Base-by-base conservation (phyloP, 192 early-diverging fungal genomes). In the Chytriomyces sp. region DNA sequence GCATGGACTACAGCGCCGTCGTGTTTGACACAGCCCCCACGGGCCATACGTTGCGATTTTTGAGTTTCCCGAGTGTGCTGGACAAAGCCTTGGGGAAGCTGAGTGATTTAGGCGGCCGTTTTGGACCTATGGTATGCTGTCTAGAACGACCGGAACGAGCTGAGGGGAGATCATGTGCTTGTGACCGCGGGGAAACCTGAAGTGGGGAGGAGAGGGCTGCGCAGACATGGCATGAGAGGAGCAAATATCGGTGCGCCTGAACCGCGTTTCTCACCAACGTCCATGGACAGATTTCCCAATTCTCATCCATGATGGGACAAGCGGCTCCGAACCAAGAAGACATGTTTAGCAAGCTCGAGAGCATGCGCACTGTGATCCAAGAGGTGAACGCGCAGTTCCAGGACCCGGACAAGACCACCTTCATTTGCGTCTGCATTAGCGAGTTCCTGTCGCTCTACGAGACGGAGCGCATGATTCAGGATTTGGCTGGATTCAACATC, bases 21-120 rank as follows among this genome's bases (percentile, higher is more conserved):
- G 95, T 99, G 54, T 99, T 99, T 84, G 98, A 99, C 83, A 99
- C 98, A 28, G 98, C 98, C 4, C 98, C 98, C 5, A 99, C 98
- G 4, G 98, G 98, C 22, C 98, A 99, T 72, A 99, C 98, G 10
- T 91, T 99, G 62, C 94, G 98, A 44, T 99, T 99, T 85, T 82
- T 99, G 58, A 96, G 94, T 33, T 98, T 99, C 90, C 98, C 98
- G 2, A 91, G 89, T 32, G 94, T 99, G 3, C 77, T 99, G 53
- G 96, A 99, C 68, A 99, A 99, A 82, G 96, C 98, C 10, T 82
- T 99, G 61, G 92, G 93, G 53, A 99, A 99, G 83, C 89, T 99
- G 38, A 90, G 90, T 38, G 90, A 94, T 77, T 84, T 99, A 26
- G 93, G 93, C 59, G 93, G 94, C 17, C 82, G 92, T 36, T 94